Base-by-base conservation (phyloP, 176 grass and related monocot species). In the Puccinellia tenuiflora region DNA sequence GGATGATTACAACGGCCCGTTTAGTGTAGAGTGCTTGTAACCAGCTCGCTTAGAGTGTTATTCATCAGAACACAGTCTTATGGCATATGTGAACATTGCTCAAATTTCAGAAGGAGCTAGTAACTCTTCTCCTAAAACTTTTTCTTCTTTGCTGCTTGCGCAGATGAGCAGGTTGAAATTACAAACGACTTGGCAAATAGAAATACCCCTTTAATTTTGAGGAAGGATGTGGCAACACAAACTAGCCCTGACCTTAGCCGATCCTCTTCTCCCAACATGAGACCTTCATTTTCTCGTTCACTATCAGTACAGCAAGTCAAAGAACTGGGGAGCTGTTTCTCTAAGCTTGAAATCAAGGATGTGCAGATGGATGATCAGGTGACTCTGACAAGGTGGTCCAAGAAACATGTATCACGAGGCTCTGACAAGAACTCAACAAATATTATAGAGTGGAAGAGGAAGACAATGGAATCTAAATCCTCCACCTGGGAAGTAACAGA, bases 341-440 rank as follows among this genome's bases (percentile, higher is more conserved):
- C 90, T 68, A 90, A 92, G 88, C 78, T 92, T 83, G 88, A 92
- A 84, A 83, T 97, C 80, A 92, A 80, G 67, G 90, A 97, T 87
- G 82, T 89, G 38, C 82, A 87, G 81, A 74, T 81, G 74, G 88
- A 84, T 89, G 88, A 89, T 89, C 88, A 56, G 21, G 90, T 97
- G 15, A 91, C 95, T 83, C 83, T 97, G 24, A 97, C 92, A 22
- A 92, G 92, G 62, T 97, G 92, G 92, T 97, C 95, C 55, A 97
- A 94, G 90, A 97, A 97, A 73, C 92, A 97, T 71, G 82, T 89
- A 20, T 81, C 85, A 31, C 87, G 71, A 83, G 61, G 86, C 26
- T 88, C 81, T 54, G 84, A 89, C 47, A 92, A 83, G 38, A 82
- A 80, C 48, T 90, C 90, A 26, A 78, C 95, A 78, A 94, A 92